Conservation (phyloP, 2,329 filamentous ascomycete genomes). For the Reticulascus tulasneorum region DNA sequence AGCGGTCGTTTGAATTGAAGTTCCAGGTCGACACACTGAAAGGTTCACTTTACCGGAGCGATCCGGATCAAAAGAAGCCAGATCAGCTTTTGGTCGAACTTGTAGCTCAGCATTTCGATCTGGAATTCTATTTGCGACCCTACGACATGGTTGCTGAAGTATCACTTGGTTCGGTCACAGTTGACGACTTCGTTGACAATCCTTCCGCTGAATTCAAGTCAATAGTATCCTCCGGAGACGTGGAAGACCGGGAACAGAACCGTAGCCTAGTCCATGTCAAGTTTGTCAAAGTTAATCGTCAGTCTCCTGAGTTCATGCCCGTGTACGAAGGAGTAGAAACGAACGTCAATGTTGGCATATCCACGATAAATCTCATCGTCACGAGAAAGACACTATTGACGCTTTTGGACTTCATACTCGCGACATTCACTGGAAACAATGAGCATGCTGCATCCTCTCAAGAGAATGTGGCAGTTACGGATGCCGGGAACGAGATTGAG, state of each 20-base stretch:
- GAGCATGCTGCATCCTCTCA: constrained; percentile 27
- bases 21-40: constrained; percentile 94
- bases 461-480: constrained; percentile 31
- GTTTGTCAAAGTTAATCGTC: constrained; percentile 81
- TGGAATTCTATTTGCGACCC: constrained; percentile 82
- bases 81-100: constrained; percentile 87
- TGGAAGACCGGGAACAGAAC: constrained; percentile 68
- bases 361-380: constrained; percentile 93
- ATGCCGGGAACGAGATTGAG: constrained; percentile 25
- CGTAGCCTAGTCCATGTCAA: constrained; percentile 85
- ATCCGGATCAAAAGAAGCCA: constrained; percentile 68
- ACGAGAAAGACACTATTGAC: constrained; percentile 91
- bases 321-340: constrained; percentile 92
- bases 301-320: constrained; percentile 89
- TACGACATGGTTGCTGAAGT: constrained; percentile 95
- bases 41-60: constrained; percentile 85
- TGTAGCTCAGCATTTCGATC: constrained; percentile 80
- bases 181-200: constrained; percentile 94
- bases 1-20: constrained; percentile 91
- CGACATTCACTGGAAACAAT: constrained; percentile 74
- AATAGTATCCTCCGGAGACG: constrained; percentile 81
- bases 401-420: constrained; percentile 85
- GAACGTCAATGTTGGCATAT: constrained; percentile 85
- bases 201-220: constrained; percentile 90
- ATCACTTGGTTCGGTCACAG: constrained; percentile 75